A percentile compares a stretch with the other conserved stretches of the same genome.
These are phyloP conservation scores for Erysimum cheiri DNA, from an alignment of 441 rosid species.

Conservation along the genomic window DNA sequence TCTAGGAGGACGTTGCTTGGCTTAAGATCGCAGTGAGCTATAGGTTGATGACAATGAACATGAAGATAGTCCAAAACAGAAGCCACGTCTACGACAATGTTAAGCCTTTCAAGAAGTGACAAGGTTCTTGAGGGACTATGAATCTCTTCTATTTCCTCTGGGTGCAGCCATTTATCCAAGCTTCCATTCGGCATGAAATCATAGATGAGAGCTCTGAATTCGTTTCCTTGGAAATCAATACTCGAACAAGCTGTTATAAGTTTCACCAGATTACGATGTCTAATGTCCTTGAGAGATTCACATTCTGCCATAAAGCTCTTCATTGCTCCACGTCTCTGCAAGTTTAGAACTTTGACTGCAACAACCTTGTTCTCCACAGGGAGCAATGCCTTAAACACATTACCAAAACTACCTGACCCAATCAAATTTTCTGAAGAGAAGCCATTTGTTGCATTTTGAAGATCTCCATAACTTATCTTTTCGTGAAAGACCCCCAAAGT, in stretches of 20 bases:
- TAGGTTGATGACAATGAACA: neutral
- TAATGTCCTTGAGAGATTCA: neutral
- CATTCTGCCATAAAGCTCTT: neutral
- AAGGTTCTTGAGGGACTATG: neutral
- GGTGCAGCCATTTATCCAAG: neutral
- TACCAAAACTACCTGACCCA: constrained; percentile 38
- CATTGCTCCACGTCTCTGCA: neutral
- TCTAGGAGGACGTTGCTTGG: neutral
- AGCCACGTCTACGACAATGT: neutral
- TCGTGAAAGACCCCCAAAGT: neutral
- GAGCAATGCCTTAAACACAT: constrained; percentile 27
- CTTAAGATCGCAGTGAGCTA: neutral
- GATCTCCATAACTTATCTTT: neutral
- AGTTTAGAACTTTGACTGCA: constrained; percentile 7
- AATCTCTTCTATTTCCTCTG: neutral
- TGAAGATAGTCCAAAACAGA: neutral
- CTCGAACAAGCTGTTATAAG: neutral
- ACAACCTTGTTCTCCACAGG: neutral
- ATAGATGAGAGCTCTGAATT: neutral
- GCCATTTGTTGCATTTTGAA: neutral
- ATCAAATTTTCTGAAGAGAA: constrained; percentile 17
- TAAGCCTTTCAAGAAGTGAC: neutral
- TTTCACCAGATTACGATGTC: neutral
- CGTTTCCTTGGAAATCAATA: neutral
- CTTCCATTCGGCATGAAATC: neutral